Percentiles rank a stretch among this genome's conserved stretches.
These are phyloP conservation scores for Aspergillus quadricinctus DNA, from an alignment of 2,329 filamentous ascomycete species.

Conservation along the genomic window DNA sequence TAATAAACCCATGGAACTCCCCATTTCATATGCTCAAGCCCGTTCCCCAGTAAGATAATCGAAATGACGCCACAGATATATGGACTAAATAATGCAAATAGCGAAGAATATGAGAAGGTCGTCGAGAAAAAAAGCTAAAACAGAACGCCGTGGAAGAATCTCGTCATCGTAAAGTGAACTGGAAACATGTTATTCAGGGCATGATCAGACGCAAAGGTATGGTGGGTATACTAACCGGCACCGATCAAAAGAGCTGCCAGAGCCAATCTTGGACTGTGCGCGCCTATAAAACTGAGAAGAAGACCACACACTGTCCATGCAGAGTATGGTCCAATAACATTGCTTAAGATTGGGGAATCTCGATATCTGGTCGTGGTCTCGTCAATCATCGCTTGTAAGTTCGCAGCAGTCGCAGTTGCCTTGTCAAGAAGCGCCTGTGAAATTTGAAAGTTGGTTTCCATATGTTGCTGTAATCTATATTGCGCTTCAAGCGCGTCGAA, in stretches of 20 bases:
- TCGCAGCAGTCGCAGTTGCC: constrained; percentile 22
- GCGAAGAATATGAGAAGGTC: neutral
- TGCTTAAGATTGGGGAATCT: constrained; percentile 12
- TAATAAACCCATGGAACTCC: neutral
- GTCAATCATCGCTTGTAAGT: constrained; percentile 30
- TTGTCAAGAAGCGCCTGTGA: constrained; percentile 31
- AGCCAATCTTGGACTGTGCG: constrained; percentile 20
- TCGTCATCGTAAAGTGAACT: neutral
- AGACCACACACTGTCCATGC: constrained; percentile 23
- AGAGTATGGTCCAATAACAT: constrained; percentile 14
- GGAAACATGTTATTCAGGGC: neutral
- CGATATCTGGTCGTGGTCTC: constrained; percentile 23
- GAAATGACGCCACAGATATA: neutral
- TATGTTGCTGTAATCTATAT: constrained; percentile 21
- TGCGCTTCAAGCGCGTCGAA: constrained; percentile 25
- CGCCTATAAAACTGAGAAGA: constrained; percentile 20
- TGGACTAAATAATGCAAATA: neutral
- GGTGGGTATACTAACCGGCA: constrained; percentile 3
- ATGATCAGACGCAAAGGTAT: neutral
- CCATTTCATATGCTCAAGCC: neutral
- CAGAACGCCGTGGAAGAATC: neutral
- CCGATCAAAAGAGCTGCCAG: constrained; percentile 16
- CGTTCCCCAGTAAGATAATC: neutral
- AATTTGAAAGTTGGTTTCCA: constrained; percentile 23
- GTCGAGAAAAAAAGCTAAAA: neutral